A percentile compares a stretch with the other conserved stretches of the same genome.
These are phyloP conservation scores for Nakazawaea siamensis DNA, from an alignment of 805 yeast genomes.

Conservation along the genomic window DNA sequence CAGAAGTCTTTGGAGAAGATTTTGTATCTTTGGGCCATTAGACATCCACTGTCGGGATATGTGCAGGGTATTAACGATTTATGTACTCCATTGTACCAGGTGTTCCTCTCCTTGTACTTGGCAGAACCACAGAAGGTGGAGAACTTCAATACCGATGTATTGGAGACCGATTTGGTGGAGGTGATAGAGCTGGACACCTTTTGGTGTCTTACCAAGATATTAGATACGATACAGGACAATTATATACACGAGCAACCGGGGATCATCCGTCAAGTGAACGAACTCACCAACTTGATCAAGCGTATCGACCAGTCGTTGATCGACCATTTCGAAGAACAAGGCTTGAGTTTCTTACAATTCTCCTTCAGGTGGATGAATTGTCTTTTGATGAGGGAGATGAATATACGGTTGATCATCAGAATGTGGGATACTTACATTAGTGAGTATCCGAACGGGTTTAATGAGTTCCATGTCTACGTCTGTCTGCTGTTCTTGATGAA, in stretches of 20 bases:
- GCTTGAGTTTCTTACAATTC: conserved; percentile 91
- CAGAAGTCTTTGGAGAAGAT: conserved; percentile 77
- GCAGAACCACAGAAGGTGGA: conserved; percentile 40
- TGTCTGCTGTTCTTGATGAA: conserved; percentile 94
- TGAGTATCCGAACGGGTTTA: conserved; percentile 71
- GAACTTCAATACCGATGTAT: conserved; percentile 48
- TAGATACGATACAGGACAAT: conserved; percentile 94
- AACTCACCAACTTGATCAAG: conserved; percentile 65
- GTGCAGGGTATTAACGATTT: conserved; percentile 97
- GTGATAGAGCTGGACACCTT: conserved; percentile 91
- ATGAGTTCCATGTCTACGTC: conserved; percentile 90
- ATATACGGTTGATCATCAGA: conserved; percentile 68
- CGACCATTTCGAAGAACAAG: conserved; percentile 69
- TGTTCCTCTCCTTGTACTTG: conserved; percentile 66
- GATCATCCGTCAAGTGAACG: conserved; percentile 82
- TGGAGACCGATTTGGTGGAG: conserved; percentile 53
- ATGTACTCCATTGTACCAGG: conserved; percentile 87
- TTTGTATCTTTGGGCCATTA: conserved; percentile 86
- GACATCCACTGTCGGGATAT: conserved; percentile 97
- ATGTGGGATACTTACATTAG: conserved; percentile 97
- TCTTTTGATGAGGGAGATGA: conserved; percentile 86
- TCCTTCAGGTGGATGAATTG: conserved; percentile 99
- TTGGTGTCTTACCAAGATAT: conserved; percentile 88
- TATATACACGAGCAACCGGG: conserved; percentile 99
- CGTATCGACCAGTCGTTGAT: conserved; percentile 72